Percentiles rank a stretch among this genome's conserved stretches.
Conservation (phyloP, 2,329 filamentous ascomycete species). For the Setomelanomma holmii region DNA sequence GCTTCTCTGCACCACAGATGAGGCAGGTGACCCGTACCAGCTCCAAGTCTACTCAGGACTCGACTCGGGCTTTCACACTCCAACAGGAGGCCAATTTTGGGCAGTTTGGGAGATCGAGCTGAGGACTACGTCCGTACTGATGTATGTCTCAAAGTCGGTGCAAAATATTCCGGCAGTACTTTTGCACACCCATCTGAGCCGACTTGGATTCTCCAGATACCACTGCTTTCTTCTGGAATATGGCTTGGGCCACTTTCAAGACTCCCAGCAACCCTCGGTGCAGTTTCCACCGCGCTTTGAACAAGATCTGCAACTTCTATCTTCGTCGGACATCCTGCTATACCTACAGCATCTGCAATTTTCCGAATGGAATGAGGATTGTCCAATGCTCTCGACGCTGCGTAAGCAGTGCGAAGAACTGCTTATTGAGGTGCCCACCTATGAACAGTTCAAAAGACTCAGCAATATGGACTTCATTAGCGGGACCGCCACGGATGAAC, state of each 20-base stretch:
- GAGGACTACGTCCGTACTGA: constrained; percentile 32
- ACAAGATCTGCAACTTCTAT: constrained; percentile 44
- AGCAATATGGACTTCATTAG: constrained; percentile 46
- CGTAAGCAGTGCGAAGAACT: constrained; percentile 39
- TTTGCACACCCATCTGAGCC: constrained; percentile 46
- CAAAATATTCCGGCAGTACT: constrained; percentile 37
- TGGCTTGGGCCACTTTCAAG: constrained; percentile 25
- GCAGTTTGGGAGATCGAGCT: constrained; percentile 43
- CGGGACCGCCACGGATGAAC: constrained; percentile 34
- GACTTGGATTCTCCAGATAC: constrained; percentile 42
- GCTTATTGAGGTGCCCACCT: constrained; percentile 47
- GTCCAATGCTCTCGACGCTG: constrained; percentile 36
- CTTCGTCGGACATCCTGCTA: constrained; percentile 42
- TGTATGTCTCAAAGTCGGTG: constrained; percentile 48
- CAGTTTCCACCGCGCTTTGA: constrained; percentile 35
- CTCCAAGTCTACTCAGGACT: constrained; percentile 43
- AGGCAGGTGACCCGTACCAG: constrained; percentile 37
- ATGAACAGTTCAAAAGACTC: constrained; percentile 44
- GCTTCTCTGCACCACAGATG: constrained; percentile 30
- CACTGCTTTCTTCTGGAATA: constrained; percentile 46
- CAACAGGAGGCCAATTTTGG: constrained; percentile 44
- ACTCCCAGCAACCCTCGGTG: constrained; percentile 9
- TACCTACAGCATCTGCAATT: constrained; percentile 44
- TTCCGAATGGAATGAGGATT: constrained; percentile 41
- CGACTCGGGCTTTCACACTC: constrained; percentile 49